Base-by-base conservation (phyloP, 306 rosid genomes). In the Quercus robur region DNA sequence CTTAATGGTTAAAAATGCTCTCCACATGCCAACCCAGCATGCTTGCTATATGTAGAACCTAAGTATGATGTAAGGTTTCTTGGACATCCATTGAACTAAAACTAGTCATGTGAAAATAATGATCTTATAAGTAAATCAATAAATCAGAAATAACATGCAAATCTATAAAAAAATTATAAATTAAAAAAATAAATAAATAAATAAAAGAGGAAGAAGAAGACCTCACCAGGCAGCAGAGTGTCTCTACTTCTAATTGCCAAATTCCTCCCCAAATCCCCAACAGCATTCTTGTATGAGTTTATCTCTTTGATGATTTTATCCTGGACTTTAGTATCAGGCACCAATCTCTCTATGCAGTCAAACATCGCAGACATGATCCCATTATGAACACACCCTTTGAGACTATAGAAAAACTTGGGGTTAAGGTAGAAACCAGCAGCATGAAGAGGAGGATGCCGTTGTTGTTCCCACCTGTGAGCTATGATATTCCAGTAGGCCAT, bases 261-360 rank as follows among this genome's bases (percentile, higher is more conserved):
- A 88, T 91, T 92, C 80, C 98, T 89, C 78, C 91, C 91, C 83
- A 94, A 94, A 86, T 94, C 98, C 71, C 93, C 94, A 30, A 83
- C 89, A 61, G 91, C 91, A 77, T 82, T 85, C 85, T 92, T 91
- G 87, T 92, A 94, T 55, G 59, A 86, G 88, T 84, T 89, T 46
- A 92, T 83, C 86, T 94, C 98, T 84, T 89, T 94, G 77, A 87
- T 90, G 84, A 94, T 94, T 84, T 88, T 85, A 84, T 92, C 98
- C 83, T 94, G 97, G 75, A 89, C 80, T 82, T 91, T 86, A 54
- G 93, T 88, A 88, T 94, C 98, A 56, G 97, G 86, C 78, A 94
- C 82, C 89, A 94, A 84, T 85, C 89, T 89, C 88, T 94, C 97
- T 76, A 92, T 91, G 94, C 97, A 94, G 78, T 94, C 97, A 78